Evolutionary conservation across 2,329 filamentous ascomycete genomes (phyloP).

Genomic region (Penicillium frequentans): DNA sequence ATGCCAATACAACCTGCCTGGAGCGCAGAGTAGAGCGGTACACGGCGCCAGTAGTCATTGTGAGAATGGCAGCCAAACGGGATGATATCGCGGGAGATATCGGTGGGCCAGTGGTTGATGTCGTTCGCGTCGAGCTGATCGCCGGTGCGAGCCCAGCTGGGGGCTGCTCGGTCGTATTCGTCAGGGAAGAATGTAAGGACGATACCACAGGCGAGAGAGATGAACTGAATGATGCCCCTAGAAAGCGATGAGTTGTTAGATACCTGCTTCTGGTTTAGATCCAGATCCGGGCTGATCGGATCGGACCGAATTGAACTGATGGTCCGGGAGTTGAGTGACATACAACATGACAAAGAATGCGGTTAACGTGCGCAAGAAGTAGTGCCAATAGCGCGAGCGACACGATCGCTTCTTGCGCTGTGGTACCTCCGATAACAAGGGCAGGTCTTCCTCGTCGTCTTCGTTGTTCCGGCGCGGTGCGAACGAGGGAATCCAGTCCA

Average conservation of each 20-base stretch:
- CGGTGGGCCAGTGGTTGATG: conserved; percentile 45
- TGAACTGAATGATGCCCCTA: conserved; percentile 44
- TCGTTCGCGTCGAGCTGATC: conserved; percentile 40
- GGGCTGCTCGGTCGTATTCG: conserved; percentile 39
- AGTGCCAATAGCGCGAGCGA: conserved; percentile 16
- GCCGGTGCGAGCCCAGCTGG: conserved; percentile 40
- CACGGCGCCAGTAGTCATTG: conserved; percentile 59
- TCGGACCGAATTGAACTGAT: background rate
- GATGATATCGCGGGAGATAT: conserved; percentile 51
- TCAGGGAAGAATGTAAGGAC: conserved; percentile 44
- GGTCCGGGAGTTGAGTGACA: conserved; percentile 10
- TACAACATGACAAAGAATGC: conserved; percentile 37
- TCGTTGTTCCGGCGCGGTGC: background rate
- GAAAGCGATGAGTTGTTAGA: background rate
- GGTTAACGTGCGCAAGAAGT: conserved; percentile 19
- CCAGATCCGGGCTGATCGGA: background rate
- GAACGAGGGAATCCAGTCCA: conserved; percentile 12
- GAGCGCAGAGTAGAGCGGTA: conserved; percentile 57
- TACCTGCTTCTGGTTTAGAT: background rate
- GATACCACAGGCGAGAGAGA: conserved; percentile 39
- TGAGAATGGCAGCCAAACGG: conserved; percentile 58
- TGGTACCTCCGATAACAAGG: conserved; percentile 9
- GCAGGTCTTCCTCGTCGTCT: conserved; percentile 5
- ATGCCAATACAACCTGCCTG: conserved; percentile 56
- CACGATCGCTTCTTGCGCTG: conserved; percentile 15